Base-by-base conservation (phyloP, 768 basidiomycete genomes). In the Macrolepiota albuminosa region DNA sequence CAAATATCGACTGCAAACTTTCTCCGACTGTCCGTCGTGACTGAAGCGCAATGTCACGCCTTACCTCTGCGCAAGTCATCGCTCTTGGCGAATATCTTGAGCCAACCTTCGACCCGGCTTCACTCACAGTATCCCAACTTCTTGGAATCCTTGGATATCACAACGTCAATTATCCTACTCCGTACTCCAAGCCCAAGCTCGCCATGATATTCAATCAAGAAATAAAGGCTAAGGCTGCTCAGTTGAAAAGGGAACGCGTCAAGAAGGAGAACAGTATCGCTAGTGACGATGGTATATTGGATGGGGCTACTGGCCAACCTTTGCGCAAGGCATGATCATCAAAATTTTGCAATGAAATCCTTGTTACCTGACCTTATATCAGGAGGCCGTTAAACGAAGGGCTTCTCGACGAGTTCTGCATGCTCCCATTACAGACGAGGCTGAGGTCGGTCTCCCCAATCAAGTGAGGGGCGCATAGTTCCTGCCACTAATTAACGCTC, bases 231-330 rank as follows among this genome's bases (percentile, higher is more conserved):
- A 82, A 82, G 56, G 73, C 79, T 11, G 67, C 70, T 31, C 84
- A 83, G 64, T 73, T 88, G 58, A 85, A 81, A 70, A 85, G 79
- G 60, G 86, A 92, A 62, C 78, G 84, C 49, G 59, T 86, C 42
- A 84, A 84, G 74, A 83, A 78, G 63, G 82, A 84, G 70, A 86
- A 84, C 54, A 91, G 88, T 63, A 71, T 80, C 54, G 85, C 93
- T 6, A 93, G 90, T 66, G 88, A 90, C 61, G 86, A 91, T 58
- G 92, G 91, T 5, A 93, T 94, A 55, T 84, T 77, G 42, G 89
- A 94, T 70, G 92, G 92, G 24, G 62, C 85, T n/a, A 93, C 92
- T 7, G 92, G 92, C n/a, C 72, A 80, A 69, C 86, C 81, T 39
- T 71, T 93, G 60, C 58, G 52, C 48, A 43, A 58, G 58, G 59